phyloP scores from a whole-genome alignment of 108 stramenopile genomes.

The Cyclotella atomus region DNA sequence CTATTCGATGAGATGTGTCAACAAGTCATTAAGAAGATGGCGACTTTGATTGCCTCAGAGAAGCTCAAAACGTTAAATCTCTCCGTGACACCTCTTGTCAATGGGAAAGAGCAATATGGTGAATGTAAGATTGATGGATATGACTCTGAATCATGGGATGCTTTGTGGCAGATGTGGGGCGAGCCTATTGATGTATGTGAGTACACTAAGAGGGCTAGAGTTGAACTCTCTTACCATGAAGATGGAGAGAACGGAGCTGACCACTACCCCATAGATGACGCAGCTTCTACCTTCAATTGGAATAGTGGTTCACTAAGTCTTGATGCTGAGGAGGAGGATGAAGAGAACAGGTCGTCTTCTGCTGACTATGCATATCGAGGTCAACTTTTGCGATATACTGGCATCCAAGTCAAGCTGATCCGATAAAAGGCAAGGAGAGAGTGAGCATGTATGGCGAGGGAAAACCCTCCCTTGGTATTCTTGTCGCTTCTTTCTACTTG shows the following conservation, averaged over 20 bases:
- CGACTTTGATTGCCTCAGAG: conserved; percentile 1
- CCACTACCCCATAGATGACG: conserved; percentile 2
- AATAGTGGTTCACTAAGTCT: not conserved
- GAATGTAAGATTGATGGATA: conserved; percentile 19
- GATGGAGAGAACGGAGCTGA: not conserved
- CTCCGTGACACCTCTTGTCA: conserved; percentile 17
- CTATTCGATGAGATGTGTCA: conserved; percentile 9
- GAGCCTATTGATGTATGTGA: not conserved
- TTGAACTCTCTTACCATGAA: not conserved
- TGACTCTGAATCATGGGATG: conserved; percentile 14
- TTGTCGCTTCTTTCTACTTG: conserved; percentile 8
- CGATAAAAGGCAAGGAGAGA: not conserved
- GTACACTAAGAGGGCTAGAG: not conserved
- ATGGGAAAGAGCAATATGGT: conserved; percentile 15
- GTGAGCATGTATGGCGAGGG: not conserved
- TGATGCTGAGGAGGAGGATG: not conserved
- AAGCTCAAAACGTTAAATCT: conserved; percentile 20
- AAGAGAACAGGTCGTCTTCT: not conserved
- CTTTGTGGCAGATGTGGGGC: not conserved
- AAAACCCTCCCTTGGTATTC: conserved; percentile 3
- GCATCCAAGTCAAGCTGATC: conserved; percentile 17
- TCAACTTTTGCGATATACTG: conserved; percentile 17
- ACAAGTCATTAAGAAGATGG: conserved; percentile 10
- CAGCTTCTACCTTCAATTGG: conserved; percentile 13
- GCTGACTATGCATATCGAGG: conserved; percentile 15